Conservation (phyloP, 305 asterid species). For the Andrographis paniculata region DNA sequence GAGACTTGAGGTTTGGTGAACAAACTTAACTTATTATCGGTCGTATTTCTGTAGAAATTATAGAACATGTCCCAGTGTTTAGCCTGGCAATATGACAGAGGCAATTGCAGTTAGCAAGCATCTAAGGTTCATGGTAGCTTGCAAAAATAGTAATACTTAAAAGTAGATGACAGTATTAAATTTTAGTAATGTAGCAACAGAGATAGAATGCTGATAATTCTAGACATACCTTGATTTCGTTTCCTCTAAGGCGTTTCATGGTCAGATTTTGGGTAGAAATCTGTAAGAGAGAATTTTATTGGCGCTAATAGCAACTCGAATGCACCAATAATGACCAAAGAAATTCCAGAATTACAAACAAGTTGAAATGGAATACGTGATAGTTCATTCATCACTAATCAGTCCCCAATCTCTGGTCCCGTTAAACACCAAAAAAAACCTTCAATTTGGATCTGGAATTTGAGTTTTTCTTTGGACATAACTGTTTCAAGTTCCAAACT, state of each 20-base stretch:
- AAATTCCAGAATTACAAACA: too few relatives aligned
- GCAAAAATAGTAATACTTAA: too few relatives aligned
- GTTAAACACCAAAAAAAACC: too few relatives aligned
- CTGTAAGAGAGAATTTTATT: constrained; percentile 39
- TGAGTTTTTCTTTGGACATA: too few relatives aligned
- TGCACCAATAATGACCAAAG: constrained; percentile 3
- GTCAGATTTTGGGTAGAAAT: constrained; percentile 74
- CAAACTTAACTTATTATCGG: constrained; percentile 73
- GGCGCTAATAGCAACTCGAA: constrained; percentile 19
- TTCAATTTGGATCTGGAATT: too few relatives aligned
- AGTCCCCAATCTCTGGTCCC: too few relatives aligned
- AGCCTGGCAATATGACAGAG: constrained; percentile 44
- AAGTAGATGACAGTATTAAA: too few relatives aligned
- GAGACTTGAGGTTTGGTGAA: constrained; percentile 17
- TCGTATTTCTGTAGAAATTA: constrained; percentile 83
- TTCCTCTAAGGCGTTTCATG: constrained; percentile 87
- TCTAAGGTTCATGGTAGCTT: neutral
- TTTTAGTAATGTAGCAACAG: too few relatives aligned
- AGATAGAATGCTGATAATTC: too few relatives aligned
- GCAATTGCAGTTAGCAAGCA: neutral
- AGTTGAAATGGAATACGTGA: too few relatives aligned
- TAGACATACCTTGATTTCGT: constrained; percentile 75
- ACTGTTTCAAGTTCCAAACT: too few relatives aligned
- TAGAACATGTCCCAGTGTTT: constrained; percentile 94
- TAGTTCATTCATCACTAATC: too few relatives aligned